Base-by-base conservation (phyloP, 2,329 filamentous ascomycete species). In the Sclerotinia borealis region DNA sequence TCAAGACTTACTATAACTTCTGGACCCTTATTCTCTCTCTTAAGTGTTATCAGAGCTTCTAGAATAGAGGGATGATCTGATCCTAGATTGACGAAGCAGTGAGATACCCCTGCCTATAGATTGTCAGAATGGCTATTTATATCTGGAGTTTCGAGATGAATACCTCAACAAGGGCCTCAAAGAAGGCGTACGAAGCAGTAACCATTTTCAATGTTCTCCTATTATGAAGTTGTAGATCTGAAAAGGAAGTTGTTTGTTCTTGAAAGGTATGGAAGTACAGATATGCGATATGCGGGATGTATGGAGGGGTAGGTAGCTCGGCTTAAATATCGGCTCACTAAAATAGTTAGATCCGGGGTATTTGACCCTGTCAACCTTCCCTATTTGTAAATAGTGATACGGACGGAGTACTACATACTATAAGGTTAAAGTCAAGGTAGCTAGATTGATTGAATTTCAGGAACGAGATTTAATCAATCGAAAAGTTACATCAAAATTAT, bases 31-130 rank as follows among this genome's bases (percentile, higher is more conserved):
- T 84, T 85, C 72, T 89, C 87, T 68, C 84, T 85, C 71, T 90
- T 85, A 54, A 86, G 86, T 71, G 88, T 88, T 69, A 89, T 85
- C 68, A 91, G 90, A 4, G 88, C 88, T 73, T 91, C 88, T 27
- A 91, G 82, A 68, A 91, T 88, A 27, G 83, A 85, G 2, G 87
- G 88, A 70, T 91, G 84, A 70, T 86, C 84, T 29, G 80, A 83
- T 7, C 71, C 85, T 10, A 87, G 76, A 68, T 87, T 87, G 59
- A 87, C 84, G 70, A 86, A 83, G 74, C 81, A 80, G 68, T 81
- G 73, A 48, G 76, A 80, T 19, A 83, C 75, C 27, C 81, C 81
- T 27, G 79, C 80, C 78, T 73, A 11, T 27, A n/a, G 19, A 27
- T 34, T 36, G n/a, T 39, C 34, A 36, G 43, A 39, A 45, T 27